phyloP scores from a whole-genome alignment of 257 asterid species.

The Linderniella brevidens region DNA sequence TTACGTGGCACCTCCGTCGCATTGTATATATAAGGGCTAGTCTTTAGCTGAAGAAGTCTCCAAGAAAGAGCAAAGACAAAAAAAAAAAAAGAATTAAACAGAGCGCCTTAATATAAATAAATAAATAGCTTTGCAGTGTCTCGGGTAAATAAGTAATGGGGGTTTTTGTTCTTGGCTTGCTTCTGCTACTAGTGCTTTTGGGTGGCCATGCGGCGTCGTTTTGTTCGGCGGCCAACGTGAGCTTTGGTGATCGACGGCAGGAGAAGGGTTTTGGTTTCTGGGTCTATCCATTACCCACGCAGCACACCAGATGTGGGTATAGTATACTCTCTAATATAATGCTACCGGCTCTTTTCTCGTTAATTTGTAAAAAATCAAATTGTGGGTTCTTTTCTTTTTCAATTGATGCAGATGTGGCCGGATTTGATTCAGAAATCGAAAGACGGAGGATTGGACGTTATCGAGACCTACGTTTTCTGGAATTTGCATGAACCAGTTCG shows the following conservation, averaged over 20 bases:
- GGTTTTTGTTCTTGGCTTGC: slow-evolving; percentile 12
- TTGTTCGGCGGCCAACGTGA: slow-evolving; percentile 38
- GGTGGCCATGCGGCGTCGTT: slow-evolving; percentile 22
- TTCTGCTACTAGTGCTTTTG: slow-evolving; percentile 13
- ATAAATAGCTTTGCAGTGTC: no score
- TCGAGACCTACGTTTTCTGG: slow-evolving; percentile 83
- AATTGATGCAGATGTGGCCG: slow-evolving; percentile 80
- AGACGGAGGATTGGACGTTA: slow-evolving; percentile 73
- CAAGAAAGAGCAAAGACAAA: no score
- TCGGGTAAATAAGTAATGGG: slow-evolving; percentile 35
- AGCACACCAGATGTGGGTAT: slow-evolving; percentile 55
- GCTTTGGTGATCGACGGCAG: slow-evolving; percentile 52
- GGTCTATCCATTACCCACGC: slow-evolving; percentile 71
- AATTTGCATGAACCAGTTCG: slow-evolving; percentile 70
- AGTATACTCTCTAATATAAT: no score
- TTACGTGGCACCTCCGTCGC: no score
- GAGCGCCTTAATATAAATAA: no score
- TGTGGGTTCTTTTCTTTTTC: neutral
- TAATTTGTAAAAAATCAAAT: slow-evolving; percentile 6
- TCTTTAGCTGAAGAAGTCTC: no score
- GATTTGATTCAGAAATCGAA: slow-evolving; percentile 68
- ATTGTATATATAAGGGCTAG: no score
- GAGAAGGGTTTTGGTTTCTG: slow-evolving; percentile 45
- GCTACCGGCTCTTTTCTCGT: no score
- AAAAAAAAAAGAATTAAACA: no score